These are phyloP conservation scores for Tuber calosporum DNA, from an alignment of 495 filamentous ascomycete species.

Conservation along the genomic window DNA sequence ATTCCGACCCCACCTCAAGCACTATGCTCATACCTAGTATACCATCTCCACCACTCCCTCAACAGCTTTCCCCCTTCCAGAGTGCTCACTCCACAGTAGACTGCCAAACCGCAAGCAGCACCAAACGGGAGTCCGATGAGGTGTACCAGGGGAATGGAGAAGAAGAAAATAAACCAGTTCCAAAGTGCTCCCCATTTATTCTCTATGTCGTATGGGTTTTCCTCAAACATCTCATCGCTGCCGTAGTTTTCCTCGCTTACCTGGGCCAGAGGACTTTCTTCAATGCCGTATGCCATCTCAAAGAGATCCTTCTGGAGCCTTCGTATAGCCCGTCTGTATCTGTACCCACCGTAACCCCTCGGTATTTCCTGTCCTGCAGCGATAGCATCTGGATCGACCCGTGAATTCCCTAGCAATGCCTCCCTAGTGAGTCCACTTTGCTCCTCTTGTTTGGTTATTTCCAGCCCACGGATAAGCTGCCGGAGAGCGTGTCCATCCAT, in stretches of 20 bases:
- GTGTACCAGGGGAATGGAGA: not conserved
- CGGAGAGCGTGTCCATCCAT: not conserved
- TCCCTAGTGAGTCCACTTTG: not conserved
- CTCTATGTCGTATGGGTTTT: not conserved
- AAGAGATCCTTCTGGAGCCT: not conserved
- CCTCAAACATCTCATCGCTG: not conserved
- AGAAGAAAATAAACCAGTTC: not conserved
- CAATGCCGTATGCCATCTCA: not conserved
- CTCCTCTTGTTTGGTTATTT: not conserved
- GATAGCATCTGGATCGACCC: not conserved
- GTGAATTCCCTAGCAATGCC: not conserved
- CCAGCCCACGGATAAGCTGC: not conserved
- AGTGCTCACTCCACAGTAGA: not conserved
- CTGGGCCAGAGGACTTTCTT: not conserved
- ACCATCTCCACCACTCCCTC: conserved; percentile 1
- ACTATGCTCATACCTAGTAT: not conserved
- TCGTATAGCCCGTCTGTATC: not conserved
- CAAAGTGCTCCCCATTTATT: not conserved
- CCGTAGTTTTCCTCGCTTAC: not conserved
- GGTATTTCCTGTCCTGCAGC: not conserved
- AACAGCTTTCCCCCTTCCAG: not conserved
- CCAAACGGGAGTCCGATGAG: not conserved
- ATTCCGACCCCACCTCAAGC: not conserved
- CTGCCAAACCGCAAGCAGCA: not conserved
- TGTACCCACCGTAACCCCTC: not conserved